A percentile compares a stretch with the other conserved stretches of the same genome.
Conservation (phyloP, 148 eudicot genomes). For the Rhododendron mucronatum region DNA sequence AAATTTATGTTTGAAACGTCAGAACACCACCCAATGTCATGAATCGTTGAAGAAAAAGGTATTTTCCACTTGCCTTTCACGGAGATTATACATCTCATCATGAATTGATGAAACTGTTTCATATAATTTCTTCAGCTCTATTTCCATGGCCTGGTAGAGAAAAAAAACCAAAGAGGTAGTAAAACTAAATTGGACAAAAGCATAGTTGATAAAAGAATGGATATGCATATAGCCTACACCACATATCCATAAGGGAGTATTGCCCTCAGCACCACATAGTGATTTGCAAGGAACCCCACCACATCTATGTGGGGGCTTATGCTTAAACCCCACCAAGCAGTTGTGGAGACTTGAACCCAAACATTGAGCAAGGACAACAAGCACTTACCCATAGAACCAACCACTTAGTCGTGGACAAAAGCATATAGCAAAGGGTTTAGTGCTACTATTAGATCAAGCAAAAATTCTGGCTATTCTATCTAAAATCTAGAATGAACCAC, state of each 20-base stretch:
- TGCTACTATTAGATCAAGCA: background rate
- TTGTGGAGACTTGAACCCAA: background rate
- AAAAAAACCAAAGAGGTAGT: background rate
- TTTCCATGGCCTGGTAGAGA: conserved; percentile 63
- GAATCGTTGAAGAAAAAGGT: background rate
- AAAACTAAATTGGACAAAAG: background rate
- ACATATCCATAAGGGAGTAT: background rate
- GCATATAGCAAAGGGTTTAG: background rate
- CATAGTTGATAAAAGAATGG: background rate
- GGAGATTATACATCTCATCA: conserved; percentile 91
- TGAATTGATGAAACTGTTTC: conserved; percentile 65
- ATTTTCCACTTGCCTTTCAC: conserved; percentile 53
- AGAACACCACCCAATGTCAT: background rate
- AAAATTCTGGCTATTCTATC: background rate
- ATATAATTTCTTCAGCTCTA: conserved; percentile 71
- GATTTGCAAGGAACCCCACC: background rate
- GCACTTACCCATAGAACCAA: background rate
- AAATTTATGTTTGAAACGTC: background rate
- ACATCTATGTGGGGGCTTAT: background rate
- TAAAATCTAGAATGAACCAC: background rate
- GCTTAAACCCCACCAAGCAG: background rate
- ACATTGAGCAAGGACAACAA: background rate
- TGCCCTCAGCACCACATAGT: background rate
- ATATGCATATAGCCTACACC: background rate
- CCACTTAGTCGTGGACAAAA: background rate